These are phyloP conservation scores for Yamadazyma oceani DNA, from an alignment of 1,139 yeast species.

Conservation along the genomic window DNA sequence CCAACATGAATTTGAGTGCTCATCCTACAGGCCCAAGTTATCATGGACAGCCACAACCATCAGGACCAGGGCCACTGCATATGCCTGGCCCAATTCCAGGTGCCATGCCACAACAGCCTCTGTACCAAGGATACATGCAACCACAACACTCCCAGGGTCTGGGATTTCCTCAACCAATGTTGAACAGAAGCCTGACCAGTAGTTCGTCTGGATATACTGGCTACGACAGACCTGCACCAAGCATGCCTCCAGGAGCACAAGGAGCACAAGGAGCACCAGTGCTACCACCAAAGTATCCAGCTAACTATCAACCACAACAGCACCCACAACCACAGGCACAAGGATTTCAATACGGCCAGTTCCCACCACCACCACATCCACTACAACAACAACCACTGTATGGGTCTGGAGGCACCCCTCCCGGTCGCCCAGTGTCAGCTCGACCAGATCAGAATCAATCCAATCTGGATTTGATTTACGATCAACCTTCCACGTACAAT, in stretches of 20 bases:
- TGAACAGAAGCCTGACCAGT: constrained; percentile 11
- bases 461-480: constrained; percentile 32
- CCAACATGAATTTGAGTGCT: constrained; percentile 10
- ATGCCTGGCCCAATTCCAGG: no score
- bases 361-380: constrained; percentile 12
- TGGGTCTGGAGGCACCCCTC: constrained; percentile 4
- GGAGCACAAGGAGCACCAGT: constrained; percentile 6
- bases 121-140: not conserved
- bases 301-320: constrained; percentile 11
- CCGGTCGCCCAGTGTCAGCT: constrained; percentile 2
- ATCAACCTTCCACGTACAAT: constrained; percentile 49
- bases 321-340: not conserved
- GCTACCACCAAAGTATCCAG: constrained; percentile 9
- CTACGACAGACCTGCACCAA: constrained; percentile 12
- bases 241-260: constrained; percentile 10
- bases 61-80: not conserved
- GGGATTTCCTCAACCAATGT: constrained; percentile 12
- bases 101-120: constrained; percentile 2
- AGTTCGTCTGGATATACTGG: not conserved
- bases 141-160: constrained; percentile 5
- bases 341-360: constrained; percentile 6
- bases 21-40: constrained; percentile 9
- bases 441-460: constrained; percentile 12
- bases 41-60: constrained; percentile 1
- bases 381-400: constrained; percentile 21